Percentiles rank a stretch among this genome's conserved stretches.
Evolutionary conservation across 805 yeast genomes (phyloP).

Genomic region (Myxozyma lipomycoides): DNA sequence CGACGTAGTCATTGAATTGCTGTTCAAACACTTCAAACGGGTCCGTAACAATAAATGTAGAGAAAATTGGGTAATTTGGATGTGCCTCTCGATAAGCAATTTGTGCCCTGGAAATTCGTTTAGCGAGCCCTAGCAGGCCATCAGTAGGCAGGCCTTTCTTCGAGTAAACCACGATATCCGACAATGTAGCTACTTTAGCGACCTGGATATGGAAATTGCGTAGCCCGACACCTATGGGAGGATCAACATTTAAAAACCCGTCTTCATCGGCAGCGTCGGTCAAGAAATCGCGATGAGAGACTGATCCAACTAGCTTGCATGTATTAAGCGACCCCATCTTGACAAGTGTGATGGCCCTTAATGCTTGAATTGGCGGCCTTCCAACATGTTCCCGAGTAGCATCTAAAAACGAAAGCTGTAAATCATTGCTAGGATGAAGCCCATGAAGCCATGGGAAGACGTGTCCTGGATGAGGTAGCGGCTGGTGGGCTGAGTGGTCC

Average conservation of each 20-base stretch:
- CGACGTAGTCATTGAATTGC: constrained; percentile 24
- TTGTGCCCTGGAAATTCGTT: constrained; percentile 27
- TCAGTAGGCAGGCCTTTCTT: constrained; percentile 21
- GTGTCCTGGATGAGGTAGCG: constrained; percentile 58
- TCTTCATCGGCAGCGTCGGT: constrained; percentile 10
- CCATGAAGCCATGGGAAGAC: constrained; percentile 95
- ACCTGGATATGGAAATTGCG: constrained; percentile 85
- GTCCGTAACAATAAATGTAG: constrained; percentile 28
- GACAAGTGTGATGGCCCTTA: constrained; percentile 21
- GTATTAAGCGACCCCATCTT: constrained; percentile 14
- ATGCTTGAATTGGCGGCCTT: constrained; percentile 27
- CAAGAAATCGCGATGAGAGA: constrained; percentile 25
- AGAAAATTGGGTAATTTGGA: constrained; percentile 16
- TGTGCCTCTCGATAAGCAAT: constrained; percentile 10
- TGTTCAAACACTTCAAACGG: constrained; percentile 29
- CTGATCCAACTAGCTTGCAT: constrained; percentile 26
- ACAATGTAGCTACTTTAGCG: constrained; percentile 67
- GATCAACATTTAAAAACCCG: constrained; percentile 56
- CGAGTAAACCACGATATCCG: constrained; percentile 77
- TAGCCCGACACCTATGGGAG: constrained; percentile 66
- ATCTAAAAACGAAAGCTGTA: constrained; percentile 48
- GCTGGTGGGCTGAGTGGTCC: constrained; percentile 32
- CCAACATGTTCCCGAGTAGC: constrained; percentile 32
- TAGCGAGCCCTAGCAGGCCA: constrained; percentile 20
- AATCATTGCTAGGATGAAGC: constrained; percentile 52